A percentile compares a stretch with the other conserved stretches of the same genome.
Conservation (phyloP, 352 stramenopile genomes). For the Phytopythium boreale region DNA sequence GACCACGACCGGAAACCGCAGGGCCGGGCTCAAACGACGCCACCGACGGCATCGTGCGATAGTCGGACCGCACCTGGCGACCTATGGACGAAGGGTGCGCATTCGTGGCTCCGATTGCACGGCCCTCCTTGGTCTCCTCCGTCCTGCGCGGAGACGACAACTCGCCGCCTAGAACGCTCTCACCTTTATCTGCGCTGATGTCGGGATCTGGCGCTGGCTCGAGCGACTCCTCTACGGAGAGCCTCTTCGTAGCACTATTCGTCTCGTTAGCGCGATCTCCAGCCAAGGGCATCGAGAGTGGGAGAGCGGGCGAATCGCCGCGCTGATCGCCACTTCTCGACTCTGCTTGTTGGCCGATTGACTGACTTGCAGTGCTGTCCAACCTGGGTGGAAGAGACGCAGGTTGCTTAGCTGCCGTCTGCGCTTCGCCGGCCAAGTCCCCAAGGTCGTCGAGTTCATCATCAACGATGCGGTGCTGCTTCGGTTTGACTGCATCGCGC, state of each 20-base stretch:
- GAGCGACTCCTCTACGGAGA: neutral
- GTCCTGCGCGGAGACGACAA: neutral
- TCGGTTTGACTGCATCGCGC: neutral
- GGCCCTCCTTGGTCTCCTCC: neutral
- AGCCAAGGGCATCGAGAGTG: neutral
- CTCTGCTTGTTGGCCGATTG: neutral
- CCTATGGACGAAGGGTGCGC: conserved; percentile 37
- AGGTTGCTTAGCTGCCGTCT: neutral
- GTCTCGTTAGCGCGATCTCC: neutral
- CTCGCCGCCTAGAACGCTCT: neutral
- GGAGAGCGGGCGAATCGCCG: no score
- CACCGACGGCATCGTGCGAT: conserved; percentile 57
- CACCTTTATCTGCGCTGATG: neutral
- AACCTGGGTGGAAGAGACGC: neutral
- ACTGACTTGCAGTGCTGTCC: neutral
- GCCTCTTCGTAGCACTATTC: neutral
- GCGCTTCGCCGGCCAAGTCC: neutral
- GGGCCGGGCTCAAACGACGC: conserved; percentile 49
- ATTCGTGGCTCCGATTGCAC: neutral
- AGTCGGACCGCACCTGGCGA: conserved; percentile 67
- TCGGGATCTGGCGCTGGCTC: no score
- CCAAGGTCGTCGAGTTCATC: neutral
- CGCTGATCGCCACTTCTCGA: neutral
- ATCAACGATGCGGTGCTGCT: neutral
- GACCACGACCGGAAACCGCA: conserved; percentile 13